These are phyloP conservation scores for Hysterangium stoloniferum DNA, from an alignment of 768 basidiomycete genomes.

Conservation along the genomic window DNA sequence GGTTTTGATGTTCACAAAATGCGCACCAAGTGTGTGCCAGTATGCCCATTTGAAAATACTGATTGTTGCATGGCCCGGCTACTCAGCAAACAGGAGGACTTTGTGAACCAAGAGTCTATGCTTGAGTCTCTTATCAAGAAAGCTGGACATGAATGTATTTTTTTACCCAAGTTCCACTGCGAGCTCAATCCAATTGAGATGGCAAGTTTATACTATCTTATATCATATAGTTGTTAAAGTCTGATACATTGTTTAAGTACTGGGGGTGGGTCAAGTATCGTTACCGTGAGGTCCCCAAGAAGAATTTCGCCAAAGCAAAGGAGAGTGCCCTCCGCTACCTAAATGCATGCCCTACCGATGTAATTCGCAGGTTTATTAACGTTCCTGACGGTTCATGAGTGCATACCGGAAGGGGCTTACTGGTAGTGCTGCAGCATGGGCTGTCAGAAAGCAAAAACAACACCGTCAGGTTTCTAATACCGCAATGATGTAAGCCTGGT, in stretches of 20 bases:
- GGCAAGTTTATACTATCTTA: background rate
- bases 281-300: too few relatives aligned
- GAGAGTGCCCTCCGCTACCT: too few relatives aligned
- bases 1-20: conserved; percentile 31
- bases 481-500: too few relatives aligned
- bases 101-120: conserved; percentile 28
- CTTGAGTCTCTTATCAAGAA: conserved; percentile 21
- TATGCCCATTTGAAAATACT: conserved; percentile 28
- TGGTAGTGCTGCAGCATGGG: too few relatives aligned
- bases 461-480: too few relatives aligned
- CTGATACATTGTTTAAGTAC: conserved; percentile 18
- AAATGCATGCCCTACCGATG: too few relatives aligned
- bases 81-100: conserved; percentile 34
- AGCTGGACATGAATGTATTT: conserved; percentile 10
- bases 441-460: too few relatives aligned
- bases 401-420: too few relatives aligned
- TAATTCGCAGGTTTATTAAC: too few relatives aligned
- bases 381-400: too few relatives aligned
- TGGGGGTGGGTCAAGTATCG: too few relatives aligned
- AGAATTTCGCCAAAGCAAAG: too few relatives aligned
- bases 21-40: conserved; percentile 29
- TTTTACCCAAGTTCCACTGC: conserved; percentile 14
- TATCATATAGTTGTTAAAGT: background rate
- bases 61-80: conserved; percentile 31
- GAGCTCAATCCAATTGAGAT: conserved; percentile 13